Base-by-base conservation (phyloP, 768 basidiomycete species). In the Polyporus arcularius region DNA sequence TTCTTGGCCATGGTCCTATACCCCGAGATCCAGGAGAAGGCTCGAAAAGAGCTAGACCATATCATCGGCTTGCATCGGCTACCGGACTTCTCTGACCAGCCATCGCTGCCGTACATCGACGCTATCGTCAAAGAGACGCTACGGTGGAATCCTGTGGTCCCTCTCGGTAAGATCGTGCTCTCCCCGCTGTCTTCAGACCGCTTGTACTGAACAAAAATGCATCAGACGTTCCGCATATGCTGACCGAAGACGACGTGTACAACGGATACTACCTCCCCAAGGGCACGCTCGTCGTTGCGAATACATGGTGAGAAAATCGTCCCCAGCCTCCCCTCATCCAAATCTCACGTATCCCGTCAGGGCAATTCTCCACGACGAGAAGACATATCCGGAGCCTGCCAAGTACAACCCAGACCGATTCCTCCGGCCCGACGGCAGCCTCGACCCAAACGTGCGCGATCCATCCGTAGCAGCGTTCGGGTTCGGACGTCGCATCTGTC, bases 331-430 rank as follows among this genome's bases (percentile, higher is more conserved):
- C 31, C 41, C 40, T 32, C 41, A 48, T 35, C n/a, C 39, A 15
- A 15, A 28, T 41, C 18, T 48, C 9, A 28, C 55, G 15, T n/a
- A 26, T 9, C 31, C 9, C 21, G 21, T 31, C 55, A 78, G 76
- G 76, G 70, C 77, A 8, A 78, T 78, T 40, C 56, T 78, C 28
- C 76, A 77, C 32, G 75, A 80, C 60, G 71, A 71, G 21, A 62
- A 67, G 26, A 69, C 68, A 35, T 80, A 78, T 55, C 60, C 61
- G 6, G 72, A 71, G 30, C 74, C 78, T 1, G 66, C 68, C 62
- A 67, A 63, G 15, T 80, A 76, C 70, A 56, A 71, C 42, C 79
- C 79, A 21, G 75, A 75, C 42, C 72, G 79, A 47, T 80, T 77
- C 70, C 46, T 79, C 49, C 26, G 68, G 58, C 18, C 73, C 16